Evolutionary conservation across 148 eudicot genomes (phyloP).

Genomic region (Fagopyrum homotropicum): DNA sequence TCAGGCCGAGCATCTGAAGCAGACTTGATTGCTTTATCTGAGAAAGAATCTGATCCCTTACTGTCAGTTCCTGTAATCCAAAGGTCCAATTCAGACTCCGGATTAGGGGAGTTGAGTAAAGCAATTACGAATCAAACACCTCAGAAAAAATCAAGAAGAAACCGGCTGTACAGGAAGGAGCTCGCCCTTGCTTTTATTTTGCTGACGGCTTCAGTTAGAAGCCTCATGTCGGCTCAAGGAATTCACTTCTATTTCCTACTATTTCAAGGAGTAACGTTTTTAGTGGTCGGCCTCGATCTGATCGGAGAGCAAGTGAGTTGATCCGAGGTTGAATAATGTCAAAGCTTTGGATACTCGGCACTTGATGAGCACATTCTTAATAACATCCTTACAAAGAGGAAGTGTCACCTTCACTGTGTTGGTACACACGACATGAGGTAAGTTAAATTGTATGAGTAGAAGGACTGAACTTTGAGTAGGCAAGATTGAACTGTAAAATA

Average conservation of each 20-base stretch:
- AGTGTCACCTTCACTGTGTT: background rate
- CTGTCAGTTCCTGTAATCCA: constrained; percentile 23
- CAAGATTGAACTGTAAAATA: background rate
- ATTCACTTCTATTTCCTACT: constrained; percentile 91
- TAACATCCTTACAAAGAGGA: background rate
- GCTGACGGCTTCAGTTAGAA: constrained; percentile 78
- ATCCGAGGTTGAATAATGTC: background rate
- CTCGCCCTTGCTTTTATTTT: constrained; percentile 80
- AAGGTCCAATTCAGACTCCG: constrained; percentile 66
- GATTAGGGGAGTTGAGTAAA: constrained; percentile 59
- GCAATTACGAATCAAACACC: constrained; percentile 23
- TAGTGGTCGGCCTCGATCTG: constrained; percentile 85
- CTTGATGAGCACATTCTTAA: constrained; percentile 11
- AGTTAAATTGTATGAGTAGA: background rate
- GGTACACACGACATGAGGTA: background rate
- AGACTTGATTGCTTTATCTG: constrained; percentile 53
- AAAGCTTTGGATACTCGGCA: background rate
- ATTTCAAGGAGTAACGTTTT: constrained; percentile 87
- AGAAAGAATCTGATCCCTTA: constrained; percentile 40
- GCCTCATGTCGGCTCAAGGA: constrained; percentile 92
- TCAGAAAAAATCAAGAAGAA: constrained; percentile 46
- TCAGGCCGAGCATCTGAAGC: constrained; percentile 89
- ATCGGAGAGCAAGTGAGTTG: constrained; percentile 94
- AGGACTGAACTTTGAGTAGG: background rate
- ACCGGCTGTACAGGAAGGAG: constrained; percentile 79